phyloP scores from a whole-genome alignment of 176 grass and related monocot genomes.

The Oryza australiensis region DNA sequence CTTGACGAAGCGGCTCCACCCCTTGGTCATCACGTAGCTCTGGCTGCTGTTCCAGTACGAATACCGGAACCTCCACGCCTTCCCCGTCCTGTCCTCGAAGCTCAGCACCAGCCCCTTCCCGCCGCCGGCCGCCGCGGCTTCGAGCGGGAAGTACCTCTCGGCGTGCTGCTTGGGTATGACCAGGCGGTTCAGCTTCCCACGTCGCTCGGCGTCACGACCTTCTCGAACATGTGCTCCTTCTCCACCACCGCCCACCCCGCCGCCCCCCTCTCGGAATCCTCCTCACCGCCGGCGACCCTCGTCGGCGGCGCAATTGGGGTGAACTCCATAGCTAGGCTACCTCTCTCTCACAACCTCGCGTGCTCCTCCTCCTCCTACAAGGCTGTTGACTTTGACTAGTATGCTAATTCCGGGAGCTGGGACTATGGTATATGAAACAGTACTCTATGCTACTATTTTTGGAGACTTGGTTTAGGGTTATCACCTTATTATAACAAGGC shows the following conservation, averaged over 20 bases:
- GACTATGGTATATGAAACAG: conserved; percentile 16
- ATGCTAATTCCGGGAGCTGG: conserved; percentile 39
- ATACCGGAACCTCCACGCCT: conserved; percentile 92
- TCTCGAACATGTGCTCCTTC: conserved; percentile 98
- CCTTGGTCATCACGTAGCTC: conserved; percentile 99
- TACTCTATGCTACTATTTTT: conserved; percentile 40
- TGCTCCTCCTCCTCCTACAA: background rate
- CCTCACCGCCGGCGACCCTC: background rate
- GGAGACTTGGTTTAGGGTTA: conserved; percentile 19
- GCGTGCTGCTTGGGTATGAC: conserved; percentile 98
- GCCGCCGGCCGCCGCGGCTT: conserved; percentile 15
- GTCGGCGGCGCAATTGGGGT: background rate
- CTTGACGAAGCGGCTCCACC: conserved; percentile 97
- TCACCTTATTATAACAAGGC: conserved; percentile 40
- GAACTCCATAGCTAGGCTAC: conserved; percentile 47
- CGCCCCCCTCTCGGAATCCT: conserved; percentile 19
- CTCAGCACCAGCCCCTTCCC: conserved; percentile 75
- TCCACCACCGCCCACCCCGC: conserved; percentile 42
- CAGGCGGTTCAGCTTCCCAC: conserved; percentile 92
- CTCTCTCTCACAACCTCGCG: background rate
- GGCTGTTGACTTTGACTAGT: conserved; percentile 57
- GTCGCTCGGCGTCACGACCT: conserved; percentile 94
- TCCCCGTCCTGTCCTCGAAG: conserved; percentile 83
- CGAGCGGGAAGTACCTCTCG: conserved; percentile 84
- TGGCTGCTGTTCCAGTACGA: conserved; percentile 99